A percentile compares a stretch with the other conserved stretches of the same genome.
These are phyloP conservation scores for Colletotrichum lindemuthianum DNA, from an alignment of 2,329 filamentous ascomycete genomes.

Conservation along the genomic window DNA sequence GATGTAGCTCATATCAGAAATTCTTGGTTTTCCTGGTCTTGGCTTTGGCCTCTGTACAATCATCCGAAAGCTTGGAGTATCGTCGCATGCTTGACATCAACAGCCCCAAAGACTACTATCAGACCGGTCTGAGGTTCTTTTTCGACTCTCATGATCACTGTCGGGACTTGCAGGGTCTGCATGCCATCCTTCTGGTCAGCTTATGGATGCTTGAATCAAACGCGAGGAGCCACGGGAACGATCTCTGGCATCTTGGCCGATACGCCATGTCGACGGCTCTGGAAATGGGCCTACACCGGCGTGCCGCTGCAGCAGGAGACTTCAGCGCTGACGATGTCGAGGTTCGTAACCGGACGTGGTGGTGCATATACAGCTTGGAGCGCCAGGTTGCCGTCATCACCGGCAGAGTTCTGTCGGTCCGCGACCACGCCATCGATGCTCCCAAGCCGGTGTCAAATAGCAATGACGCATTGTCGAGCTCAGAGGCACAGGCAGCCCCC, in stretches of 20 bases:
- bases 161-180: constrained; percentile 37
- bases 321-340: constrained; percentile 39
- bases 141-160: constrained; percentile 36
- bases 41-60: constrained; percentile 36
- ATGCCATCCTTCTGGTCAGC: constrained; percentile 38
- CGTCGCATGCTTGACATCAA: constrained; percentile 39
- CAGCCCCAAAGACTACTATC: constrained; percentile 37
- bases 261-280: constrained; percentile 42
- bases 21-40: constrained; percentile 37
- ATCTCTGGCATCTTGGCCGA: constrained; percentile 42
- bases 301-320: constrained; percentile 34
- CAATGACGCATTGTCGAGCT: constrained; percentile 33
- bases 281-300: constrained; percentile 40
- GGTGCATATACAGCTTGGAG: constrained; percentile 40
- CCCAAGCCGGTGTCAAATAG: constrained; percentile 26
- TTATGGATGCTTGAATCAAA: constrained; percentile 41
- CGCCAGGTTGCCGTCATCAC: constrained; percentile 40
- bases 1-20: constrained; percentile 34
- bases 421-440: constrained; percentile 40
- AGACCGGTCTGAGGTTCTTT: constrained; percentile 39
- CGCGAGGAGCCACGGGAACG: constrained; percentile 33
- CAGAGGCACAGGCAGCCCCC: constrained; percentile 30
- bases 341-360: constrained; percentile 39
- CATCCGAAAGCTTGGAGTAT: constrained; percentile 32
- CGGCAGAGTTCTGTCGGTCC: constrained; percentile 39